Conservation (phyloP, 139 green algal species). For the Chlorella ohadii region DNA sequence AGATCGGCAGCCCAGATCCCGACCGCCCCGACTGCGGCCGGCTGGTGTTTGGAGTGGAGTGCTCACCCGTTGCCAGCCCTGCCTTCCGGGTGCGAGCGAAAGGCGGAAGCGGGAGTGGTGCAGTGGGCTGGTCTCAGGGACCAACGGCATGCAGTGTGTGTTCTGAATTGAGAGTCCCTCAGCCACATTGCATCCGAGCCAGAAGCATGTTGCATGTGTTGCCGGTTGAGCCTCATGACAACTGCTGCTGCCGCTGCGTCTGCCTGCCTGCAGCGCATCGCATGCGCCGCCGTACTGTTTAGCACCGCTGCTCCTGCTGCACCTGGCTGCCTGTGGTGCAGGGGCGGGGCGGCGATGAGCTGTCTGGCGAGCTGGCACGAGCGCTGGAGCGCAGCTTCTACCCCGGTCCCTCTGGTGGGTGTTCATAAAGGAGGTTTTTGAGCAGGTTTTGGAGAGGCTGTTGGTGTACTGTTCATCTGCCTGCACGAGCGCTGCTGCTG, state of each 20-base stretch:
- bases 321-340: slow-evolving; percentile 28
- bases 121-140: no score
- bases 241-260: neutral
- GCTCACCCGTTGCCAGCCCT: slow-evolving; percentile 77
- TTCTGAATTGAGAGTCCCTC: no score
- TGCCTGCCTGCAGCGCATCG: no score
- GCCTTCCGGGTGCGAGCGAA: slow-evolving; percentile 68
- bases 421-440: no score
- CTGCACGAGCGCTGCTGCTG: slow-evolving; percentile 61
- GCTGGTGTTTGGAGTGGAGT: slow-evolving; percentile 76
- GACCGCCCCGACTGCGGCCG: slow-evolving; percentile 63
- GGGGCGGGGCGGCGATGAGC: slow-evolving; percentile 76
- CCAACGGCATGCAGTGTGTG: no score
- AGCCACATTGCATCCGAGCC: no score
- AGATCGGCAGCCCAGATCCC: slow-evolving; percentile 55
- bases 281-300: no score
- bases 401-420: slow-evolving; percentile 37
- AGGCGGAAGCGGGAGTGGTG: no score
- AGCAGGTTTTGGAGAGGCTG: no score
- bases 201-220: no score
- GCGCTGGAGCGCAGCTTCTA: slow-evolving; percentile 65
- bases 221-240: no score
- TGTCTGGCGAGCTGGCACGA: slow-evolving; percentile 59
- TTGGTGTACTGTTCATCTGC: no score
- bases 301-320: neutral